Evolutionary conservation across 257 asterid species (phyloP).

Genomic region (Haberlea rhodopensis): DNA sequence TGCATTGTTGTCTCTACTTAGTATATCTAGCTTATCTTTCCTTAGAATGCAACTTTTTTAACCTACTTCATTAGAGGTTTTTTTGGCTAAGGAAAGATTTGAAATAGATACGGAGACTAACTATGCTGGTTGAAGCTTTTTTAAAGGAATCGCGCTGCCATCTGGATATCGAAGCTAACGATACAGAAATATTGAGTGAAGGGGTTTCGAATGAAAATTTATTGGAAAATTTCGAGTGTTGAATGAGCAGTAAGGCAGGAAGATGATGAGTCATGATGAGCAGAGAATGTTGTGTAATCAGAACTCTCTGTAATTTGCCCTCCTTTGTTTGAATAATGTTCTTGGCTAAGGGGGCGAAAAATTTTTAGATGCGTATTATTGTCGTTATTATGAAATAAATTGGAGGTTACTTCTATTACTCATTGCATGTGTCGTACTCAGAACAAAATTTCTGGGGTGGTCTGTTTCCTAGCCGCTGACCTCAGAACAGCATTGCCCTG

Average conservation of each 20-base stretch:
- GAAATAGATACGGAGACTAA: not conserved
- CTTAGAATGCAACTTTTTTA: constrained; percentile 21
- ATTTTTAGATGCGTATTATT: too few relatives aligned
- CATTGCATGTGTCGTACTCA: too few relatives aligned
- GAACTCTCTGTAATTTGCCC: not conserved
- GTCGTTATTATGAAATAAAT: too few relatives aligned
- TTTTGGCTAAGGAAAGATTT: constrained; percentile 20
- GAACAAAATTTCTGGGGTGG: constrained; percentile 35
- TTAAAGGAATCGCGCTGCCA: constrained; percentile 10
- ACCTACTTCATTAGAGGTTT: constrained; percentile 34
- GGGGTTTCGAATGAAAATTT: not conserved
- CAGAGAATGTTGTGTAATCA: not conserved
- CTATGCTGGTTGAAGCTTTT: constrained; percentile 19
- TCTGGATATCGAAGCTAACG: constrained; percentile 8
- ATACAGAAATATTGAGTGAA: too few relatives aligned
- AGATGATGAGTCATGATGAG: not conserved
- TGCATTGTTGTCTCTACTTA: not conserved
- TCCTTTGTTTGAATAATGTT: not conserved
- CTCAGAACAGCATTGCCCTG: constrained; percentile 60
- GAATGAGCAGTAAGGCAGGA: constrained; percentile 11
- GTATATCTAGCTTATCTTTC: constrained; percentile 16
- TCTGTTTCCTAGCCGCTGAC: constrained; percentile 53
- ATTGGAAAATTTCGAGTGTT: not conserved
- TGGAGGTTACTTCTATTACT: too few relatives aligned
- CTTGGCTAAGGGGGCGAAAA: not conserved